Evolutionary conservation across 257 asterid species (phyloP), one percentile per base, ranked within the genome.

Genomic region (Solanum phureja): DNA sequence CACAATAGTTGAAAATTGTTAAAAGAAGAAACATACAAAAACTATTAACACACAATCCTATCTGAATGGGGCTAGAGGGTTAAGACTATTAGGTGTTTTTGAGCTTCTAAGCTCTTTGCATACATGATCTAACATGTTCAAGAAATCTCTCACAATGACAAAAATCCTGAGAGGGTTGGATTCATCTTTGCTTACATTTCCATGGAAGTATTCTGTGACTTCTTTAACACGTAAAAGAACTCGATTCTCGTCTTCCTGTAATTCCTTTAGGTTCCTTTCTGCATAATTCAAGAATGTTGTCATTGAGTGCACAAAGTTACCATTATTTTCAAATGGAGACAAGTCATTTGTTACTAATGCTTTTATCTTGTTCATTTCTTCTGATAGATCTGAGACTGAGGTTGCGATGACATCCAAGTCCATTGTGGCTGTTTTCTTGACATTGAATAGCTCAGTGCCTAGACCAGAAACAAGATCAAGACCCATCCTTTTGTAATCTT

Each of bases 151-250:
- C 7, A 97, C 99, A 86, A 97, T 96, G 71, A 97, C 96, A 69
- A 97, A 97, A 82, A 96, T 97, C 31, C 98, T 46, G 18, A 97
- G 92, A 0, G 96, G 98, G 83, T 94, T 96, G 0, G 95, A 90
- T 62, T 97, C 99, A 18, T 97, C 99, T 90, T 91, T 96, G 83
- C 98, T 92, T 91, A 95, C 94, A 85, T 96, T 93, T 23, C 99
- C 99, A 89, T 97, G 99, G 90, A 97, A 97, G 83, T 97, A 97
- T 83, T 97, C 98, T 0, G 98, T 96, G 8, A 97, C 94, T 83
- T 95, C 98, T 62, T 92, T 91, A 8, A 97, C 99, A 7, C 90
- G 94, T 89, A 90, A 71, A 75, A 96, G 73, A 49, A 97, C 98
- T 87, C 92, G 84, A 49, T 91, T 89, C 92, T 97, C 99, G 27